Conservation (phyloP, 176 grass and related monocot species). For the Dactylis glomerata region DNA sequence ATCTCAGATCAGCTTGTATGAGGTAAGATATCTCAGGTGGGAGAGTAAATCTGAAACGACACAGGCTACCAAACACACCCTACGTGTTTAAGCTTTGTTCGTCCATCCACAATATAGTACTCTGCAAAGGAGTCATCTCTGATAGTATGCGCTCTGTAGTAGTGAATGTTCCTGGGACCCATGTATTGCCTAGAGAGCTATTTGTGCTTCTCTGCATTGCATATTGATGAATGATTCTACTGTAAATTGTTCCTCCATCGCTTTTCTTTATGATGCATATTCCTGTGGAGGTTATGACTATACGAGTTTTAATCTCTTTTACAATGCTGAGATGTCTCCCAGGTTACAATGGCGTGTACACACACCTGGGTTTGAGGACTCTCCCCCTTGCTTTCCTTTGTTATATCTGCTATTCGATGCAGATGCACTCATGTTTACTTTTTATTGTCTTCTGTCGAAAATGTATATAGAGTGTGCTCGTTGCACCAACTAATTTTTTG, state of each 20-base stretch:
- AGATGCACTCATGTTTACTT: neutral
- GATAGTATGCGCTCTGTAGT: neutral
- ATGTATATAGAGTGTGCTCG: neutral
- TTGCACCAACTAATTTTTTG: neutral
- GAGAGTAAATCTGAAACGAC: too few species aligned
- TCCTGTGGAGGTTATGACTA: neutral
- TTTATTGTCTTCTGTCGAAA: neutral
- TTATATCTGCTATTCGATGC: neutral
- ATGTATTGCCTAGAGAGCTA: constrained; percentile 1
- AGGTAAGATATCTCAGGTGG: too few species aligned
- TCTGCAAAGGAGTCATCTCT: neutral
- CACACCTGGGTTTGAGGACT: neutral
- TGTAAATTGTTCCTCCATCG: neutral
- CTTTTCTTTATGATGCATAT: neutral
- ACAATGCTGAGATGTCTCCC: too few species aligned
- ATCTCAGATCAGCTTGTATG: too few species aligned
- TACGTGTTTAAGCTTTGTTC: neutral
- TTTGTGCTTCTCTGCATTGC: constrained; percentile 8
- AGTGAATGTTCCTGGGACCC: neutral
- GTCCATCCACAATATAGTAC: neutral
- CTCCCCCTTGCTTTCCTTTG: neutral
- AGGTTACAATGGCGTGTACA: too few species aligned
- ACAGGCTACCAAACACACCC: too few species aligned
- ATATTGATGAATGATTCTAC: neutral
- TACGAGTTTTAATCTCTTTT: too few species aligned